Conservation (phyloP, 768 basidiomycete genomes). For the Boletus rufocinnamomeus region DNA sequence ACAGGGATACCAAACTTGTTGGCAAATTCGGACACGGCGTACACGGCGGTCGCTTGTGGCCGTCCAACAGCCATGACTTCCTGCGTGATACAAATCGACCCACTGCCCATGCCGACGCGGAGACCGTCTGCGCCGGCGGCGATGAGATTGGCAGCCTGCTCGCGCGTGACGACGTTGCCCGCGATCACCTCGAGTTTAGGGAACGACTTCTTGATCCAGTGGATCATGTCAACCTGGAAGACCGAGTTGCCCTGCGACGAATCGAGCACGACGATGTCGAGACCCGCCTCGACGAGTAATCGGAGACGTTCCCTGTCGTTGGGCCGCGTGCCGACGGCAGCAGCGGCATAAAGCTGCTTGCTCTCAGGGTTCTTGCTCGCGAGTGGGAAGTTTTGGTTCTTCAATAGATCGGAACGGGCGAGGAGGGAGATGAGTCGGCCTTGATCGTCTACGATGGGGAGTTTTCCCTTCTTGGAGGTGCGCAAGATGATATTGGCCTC, state of each 20-base stretch:
- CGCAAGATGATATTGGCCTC: slow-evolving; percentile 95
- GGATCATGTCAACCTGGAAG: slow-evolving; percentile 92
- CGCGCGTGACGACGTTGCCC: slow-evolving; percentile 97
- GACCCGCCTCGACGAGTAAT: slow-evolving; percentile 88
- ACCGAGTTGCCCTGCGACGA: slow-evolving; percentile 96
- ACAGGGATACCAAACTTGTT: slow-evolving; percentile 93
- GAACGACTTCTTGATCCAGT: slow-evolving; percentile 86
- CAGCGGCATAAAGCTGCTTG: slow-evolving; percentile 96
- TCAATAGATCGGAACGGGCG: slow-evolving; percentile 94
- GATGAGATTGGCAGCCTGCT: slow-evolving; percentile 94
- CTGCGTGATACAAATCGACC: slow-evolving; percentile 99
- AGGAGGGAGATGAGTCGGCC: slow-evolving; percentile 80
- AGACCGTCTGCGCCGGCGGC: slow-evolving; percentile 95
- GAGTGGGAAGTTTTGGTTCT: slow-evolving; percentile 95
- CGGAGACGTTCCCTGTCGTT: slow-evolving; percentile 82
- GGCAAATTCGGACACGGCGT: slow-evolving; percentile 92
- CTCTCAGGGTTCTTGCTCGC: slow-evolving; percentile 87
- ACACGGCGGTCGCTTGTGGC: slow-evolving; percentile 98
- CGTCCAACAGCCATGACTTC: slow-evolving; percentile 99
- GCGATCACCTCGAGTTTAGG: slow-evolving; percentile 92
- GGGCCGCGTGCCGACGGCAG: slow-evolving; percentile 91
- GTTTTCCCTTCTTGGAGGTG: slow-evolving; percentile 96
- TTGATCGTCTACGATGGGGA: slow-evolving; percentile 74
- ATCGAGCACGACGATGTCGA: slow-evolving; percentile 94
- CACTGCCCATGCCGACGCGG: slow-evolving; percentile 96